Evolutionary conservation across 2,329 filamentous ascomycete species (phyloP), one percentile per base, ranked within the genome.

Genomic region (Phialophora chinensis): DNA sequence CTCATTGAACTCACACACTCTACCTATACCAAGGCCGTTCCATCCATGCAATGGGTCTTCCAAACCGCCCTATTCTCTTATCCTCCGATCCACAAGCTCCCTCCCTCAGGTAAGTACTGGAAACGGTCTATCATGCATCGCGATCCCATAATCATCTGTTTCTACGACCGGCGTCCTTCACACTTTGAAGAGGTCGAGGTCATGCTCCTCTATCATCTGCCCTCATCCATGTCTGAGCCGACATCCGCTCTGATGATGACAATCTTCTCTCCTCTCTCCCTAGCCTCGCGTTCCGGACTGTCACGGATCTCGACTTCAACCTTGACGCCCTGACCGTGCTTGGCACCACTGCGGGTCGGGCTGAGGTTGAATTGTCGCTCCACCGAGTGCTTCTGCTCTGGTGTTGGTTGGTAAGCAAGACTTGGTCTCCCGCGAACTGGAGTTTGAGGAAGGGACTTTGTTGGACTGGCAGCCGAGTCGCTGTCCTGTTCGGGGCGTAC

Each of bases 251-350:
- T 54, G 59, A 71, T 67, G 33, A 69, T 67, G 54, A 71, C 65
- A 66, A 71, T 67, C 61, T 66, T 69, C n/a, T 69, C 64, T 17
- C 69, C 66, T 49, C 63, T 63, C 4, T 69, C 63, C 42, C 67
- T 61, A 8, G 65, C 66, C 57, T 68, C 69, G 29, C 69, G 65
- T 38, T 67, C 71, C 23, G 71, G 71, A 60, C 70, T 71, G 44
- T 68, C 66, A 20, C 71, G 67, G 27, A 72, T 65, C 61, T 71
- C 66, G 20, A 73, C 68, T 54, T 72, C 67, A 25, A 73, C 64
- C n/a, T 66, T 69, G 54, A 73, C 52, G 27, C 66, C 64, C 33
- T 61, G 59, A 29, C 69, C 66, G 12, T 62, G 68, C 47, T 60
- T 66, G 11, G 71, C 72, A 8, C 49, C 63, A 54, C 69, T 71